phyloP scores from a whole-genome alignment of 2,329 filamentous ascomycete genomes.

The Mariannaea elegans region DNA sequence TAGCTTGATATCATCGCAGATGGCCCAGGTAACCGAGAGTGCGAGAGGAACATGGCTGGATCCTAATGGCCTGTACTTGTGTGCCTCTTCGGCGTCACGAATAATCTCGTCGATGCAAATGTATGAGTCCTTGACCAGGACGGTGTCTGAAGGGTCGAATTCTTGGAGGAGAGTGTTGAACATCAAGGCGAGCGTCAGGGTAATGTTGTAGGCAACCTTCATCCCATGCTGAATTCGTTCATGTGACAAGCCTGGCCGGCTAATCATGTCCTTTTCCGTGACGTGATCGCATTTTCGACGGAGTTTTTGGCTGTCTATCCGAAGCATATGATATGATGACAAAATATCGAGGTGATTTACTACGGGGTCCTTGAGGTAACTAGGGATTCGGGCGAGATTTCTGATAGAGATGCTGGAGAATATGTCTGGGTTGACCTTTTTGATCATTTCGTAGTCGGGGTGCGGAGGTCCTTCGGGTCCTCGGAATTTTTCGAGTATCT shows the following conservation, averaged over 20 bases:
- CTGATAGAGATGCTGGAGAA: slow-evolving; percentile 20
- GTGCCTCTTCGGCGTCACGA: slow-evolving; percentile 30
- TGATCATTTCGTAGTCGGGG: slow-evolving; percentile 10
- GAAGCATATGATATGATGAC: slow-evolving; percentile 28
- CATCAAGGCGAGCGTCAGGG: slow-evolving; percentile 33
- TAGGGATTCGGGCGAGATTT: slow-evolving; percentile 28
- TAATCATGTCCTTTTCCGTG: not conserved
- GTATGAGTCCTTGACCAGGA: slow-evolving; percentile 28
- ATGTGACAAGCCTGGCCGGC: not conserved
- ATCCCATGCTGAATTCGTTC: slow-evolving; percentile 10
- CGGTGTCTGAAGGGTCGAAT: slow-evolving; percentile 22
- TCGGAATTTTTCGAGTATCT: slow-evolving; percentile 18
- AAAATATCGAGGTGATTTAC: slow-evolving; percentile 28
- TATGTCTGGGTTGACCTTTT: not conserved
- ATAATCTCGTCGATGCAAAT: slow-evolving; percentile 36
- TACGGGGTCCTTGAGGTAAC: slow-evolving; percentile 30
- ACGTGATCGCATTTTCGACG: not conserved
- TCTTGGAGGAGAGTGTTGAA: slow-evolving; percentile 37
- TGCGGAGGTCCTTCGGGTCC: slow-evolving; percentile 2
- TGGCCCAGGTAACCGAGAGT: slow-evolving; percentile 38
- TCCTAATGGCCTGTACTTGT: slow-evolving; percentile 38
- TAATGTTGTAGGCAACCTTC: slow-evolving; percentile 27
- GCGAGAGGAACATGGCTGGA: slow-evolving; percentile 39
- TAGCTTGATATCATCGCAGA: slow-evolving; percentile 39
- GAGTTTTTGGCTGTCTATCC: slow-evolving; percentile 22